Conservation (phyloP, 495 filamentous ascomycete species). For the Aspergillus olivimuriae region DNA sequence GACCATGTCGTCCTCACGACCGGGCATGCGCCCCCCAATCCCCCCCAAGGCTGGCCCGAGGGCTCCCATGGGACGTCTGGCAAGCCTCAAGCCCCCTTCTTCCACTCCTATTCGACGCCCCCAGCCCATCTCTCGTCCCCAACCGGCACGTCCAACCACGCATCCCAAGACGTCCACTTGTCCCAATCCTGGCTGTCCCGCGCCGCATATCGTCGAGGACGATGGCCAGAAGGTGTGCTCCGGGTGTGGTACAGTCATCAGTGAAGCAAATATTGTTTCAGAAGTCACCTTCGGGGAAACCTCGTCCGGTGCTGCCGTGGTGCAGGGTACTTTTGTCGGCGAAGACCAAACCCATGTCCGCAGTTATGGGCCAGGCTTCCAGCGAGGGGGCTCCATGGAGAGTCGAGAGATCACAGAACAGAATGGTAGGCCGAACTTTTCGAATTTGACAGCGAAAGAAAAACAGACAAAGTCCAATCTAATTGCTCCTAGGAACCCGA, state of each 20-base stretch:
- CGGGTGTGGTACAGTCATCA: slow-evolving; percentile 74
- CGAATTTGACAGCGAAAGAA: neutral
- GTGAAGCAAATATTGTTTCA: slow-evolving; percentile 79
- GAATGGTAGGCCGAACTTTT: slow-evolving; percentile 39
- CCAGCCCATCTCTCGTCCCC: slow-evolving; percentile 27
- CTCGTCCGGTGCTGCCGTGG: slow-evolving; percentile 75
- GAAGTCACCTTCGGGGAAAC: slow-evolving; percentile 87
- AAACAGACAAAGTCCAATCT: too few relatives aligned
- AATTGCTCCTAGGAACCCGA: slow-evolving; percentile 23
- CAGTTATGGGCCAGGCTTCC: slow-evolving; percentile 51
- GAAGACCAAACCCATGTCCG: slow-evolving; percentile 68
- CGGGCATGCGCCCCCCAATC: slow-evolving; percentile 29
- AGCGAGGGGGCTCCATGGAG: slow-evolving; percentile 51
- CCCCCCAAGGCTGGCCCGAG: slow-evolving; percentile 24
- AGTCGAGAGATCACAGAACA: slow-evolving; percentile 66
- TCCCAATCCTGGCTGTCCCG: slow-evolving; percentile 44
- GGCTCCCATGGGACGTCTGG: slow-evolving; percentile 34
- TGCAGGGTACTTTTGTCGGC: slow-evolving; percentile 81
- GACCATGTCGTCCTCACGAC: slow-evolving; percentile 27
- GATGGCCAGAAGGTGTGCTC: slow-evolving; percentile 60
- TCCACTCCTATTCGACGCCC: slow-evolving; percentile 36
- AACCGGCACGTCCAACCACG: slow-evolving; percentile 29
- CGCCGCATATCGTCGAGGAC: slow-evolving; percentile 45
- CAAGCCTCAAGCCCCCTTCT: slow-evolving; percentile 31
- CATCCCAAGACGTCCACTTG: slow-evolving; percentile 38